Evolutionary conservation across 148 eudicot genomes (phyloP).

Genomic region (Vaccinium darrowii): DNA sequence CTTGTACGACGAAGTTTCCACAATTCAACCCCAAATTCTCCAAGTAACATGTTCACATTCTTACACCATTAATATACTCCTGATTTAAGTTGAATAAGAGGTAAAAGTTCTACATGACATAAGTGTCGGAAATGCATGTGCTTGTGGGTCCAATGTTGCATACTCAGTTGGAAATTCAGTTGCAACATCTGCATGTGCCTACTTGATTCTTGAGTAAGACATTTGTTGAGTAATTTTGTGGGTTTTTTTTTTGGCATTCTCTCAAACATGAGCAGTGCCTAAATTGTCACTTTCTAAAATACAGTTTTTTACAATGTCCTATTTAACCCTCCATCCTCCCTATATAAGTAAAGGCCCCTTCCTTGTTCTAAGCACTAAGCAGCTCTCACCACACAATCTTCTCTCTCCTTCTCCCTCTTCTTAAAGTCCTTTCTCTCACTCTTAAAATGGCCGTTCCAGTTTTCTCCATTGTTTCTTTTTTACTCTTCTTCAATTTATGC

Average conservation of each 20-base stretch:
- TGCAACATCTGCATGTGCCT: constrained; percentile 37
- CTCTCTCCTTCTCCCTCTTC: background rate
- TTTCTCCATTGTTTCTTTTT: constrained; percentile 24
- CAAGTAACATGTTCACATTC: background rate
- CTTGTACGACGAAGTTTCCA: background rate
- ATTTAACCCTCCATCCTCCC: background rate
- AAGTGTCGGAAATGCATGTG: background rate
- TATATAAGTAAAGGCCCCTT: constrained; percentile 11
- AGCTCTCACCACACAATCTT: constrained; percentile 7
- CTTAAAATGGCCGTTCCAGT: constrained; percentile 29
- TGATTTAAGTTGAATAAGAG: background rate
- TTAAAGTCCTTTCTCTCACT: background rate
- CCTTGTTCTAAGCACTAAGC: background rate
- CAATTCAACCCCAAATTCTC: background rate
- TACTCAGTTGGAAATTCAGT: constrained; percentile 17
- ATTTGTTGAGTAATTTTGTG: background rate
- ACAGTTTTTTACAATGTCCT: background rate
- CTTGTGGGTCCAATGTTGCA: background rate
- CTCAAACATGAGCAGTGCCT: background rate
- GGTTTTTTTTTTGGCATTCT: background rate
- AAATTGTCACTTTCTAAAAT: background rate
- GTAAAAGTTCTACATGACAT: background rate
- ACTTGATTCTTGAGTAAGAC: background rate
- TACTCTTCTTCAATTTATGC: constrained; percentile 28
- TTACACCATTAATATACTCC: no score